These are phyloP conservation scores for Cryptosporidium felis DNA, from an alignment of 169 alveolate genomes.

Conservation along the genomic window DNA sequence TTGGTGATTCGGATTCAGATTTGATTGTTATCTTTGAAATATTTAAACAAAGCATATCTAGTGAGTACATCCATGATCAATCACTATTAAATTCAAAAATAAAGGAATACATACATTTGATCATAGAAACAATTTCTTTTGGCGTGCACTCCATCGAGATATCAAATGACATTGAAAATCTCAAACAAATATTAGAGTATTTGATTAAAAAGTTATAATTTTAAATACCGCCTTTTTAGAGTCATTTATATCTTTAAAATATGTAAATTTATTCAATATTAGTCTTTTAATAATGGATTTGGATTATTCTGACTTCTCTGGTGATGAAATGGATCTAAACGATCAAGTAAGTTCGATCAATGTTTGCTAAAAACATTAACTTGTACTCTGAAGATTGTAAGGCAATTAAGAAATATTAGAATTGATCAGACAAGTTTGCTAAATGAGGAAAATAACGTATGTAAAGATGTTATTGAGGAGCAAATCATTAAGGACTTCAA, in stretches of 20 bases:
- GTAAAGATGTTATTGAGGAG: neutral
- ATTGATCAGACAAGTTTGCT: neutral
- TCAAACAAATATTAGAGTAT: neutral
- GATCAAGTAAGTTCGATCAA: conserved; percentile 28
- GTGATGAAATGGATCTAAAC: conserved; percentile 60
- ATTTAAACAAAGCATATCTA: conserved; percentile 4
- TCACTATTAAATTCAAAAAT: neutral
- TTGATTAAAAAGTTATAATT: neutral
- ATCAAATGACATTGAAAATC: neutral
- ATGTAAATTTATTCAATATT: neutral
- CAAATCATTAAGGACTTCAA: neutral
- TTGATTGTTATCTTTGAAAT: conserved; percentile 13
- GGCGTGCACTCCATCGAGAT: neutral
- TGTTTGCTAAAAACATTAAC: neutral
- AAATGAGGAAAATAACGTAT: neutral
- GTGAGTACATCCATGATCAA: neutral
- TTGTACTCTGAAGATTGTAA: conserved; percentile 16
- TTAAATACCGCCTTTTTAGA: neutral
- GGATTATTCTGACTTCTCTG: conserved; percentile 10
- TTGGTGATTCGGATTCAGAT: conserved; percentile 48
- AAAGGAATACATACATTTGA: neutral
- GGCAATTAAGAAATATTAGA: conserved; percentile 17
- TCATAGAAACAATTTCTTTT: neutral
- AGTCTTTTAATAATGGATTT: conserved; percentile 2
- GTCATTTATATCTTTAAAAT: neutral